Conservation (phyloP, 2,329 filamentous ascomycete genomes). For the Fusarium poae region DNA sequence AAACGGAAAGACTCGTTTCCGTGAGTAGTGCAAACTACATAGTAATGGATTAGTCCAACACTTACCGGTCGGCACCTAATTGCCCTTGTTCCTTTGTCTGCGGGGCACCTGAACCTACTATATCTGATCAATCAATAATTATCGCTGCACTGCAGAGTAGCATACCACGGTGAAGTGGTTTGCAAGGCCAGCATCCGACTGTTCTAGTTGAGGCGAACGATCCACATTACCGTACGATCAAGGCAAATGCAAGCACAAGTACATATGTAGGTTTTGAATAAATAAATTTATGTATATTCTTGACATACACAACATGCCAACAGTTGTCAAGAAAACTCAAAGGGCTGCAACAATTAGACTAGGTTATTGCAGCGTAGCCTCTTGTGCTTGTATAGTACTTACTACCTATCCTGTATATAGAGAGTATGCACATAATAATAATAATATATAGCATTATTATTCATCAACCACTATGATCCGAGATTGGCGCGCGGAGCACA, state of each 20-base stretch:
- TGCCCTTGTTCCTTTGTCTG: background rate
- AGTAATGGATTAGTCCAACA: background rate
- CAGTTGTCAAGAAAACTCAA: background rate
- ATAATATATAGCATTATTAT: slow-evolving; percentile 1
- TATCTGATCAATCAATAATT: slow-evolving; percentile 11
- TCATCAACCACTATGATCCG: slow-evolving; percentile 31
- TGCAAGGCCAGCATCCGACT: slow-evolving; percentile 3
- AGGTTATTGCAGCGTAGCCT: background rate
- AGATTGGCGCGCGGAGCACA: slow-evolving; percentile 33
- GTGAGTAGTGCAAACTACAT: background rate
- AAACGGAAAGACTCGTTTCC: slow-evolving; percentile 5
- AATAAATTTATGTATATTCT: background rate
- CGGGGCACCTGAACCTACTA: slow-evolving; percentile 5
- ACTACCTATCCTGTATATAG: background rate
- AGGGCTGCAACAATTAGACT: background rate
- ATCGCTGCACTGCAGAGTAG: slow-evolving; percentile 12
- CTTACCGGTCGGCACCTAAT: slow-evolving; percentile 4
- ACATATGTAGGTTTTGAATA: background rate
- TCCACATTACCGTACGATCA: slow-evolving; percentile 7
- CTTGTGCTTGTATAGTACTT: background rate
- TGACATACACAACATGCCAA: background rate
- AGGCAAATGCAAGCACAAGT: background rate
- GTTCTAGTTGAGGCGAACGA: background rate
- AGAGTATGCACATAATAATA: background rate
- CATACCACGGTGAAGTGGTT: slow-evolving; percentile 2